Evolutionary conservation across 2,329 filamentous ascomycete species (phyloP).

Genomic region (Aspergillus tamarii): DNA sequence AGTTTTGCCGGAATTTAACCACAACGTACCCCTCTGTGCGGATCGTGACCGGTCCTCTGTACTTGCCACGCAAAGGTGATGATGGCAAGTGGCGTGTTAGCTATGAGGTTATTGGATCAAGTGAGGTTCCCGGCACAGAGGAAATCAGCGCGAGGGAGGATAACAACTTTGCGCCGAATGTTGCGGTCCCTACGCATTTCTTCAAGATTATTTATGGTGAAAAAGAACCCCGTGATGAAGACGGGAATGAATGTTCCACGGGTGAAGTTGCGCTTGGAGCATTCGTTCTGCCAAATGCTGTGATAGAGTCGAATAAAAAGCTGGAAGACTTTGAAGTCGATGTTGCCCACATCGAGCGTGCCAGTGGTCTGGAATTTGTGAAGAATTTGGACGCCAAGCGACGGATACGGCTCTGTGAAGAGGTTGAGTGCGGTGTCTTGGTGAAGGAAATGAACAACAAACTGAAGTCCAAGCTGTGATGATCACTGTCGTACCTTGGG

Average conservation of each 20-base stretch:
- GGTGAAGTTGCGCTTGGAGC: conserved; percentile 83
- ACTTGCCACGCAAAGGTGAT: conserved; percentile 81
- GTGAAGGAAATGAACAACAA: conserved; percentile 75
- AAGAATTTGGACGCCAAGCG: conserved; percentile 73
- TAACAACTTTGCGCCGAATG: conserved; percentile 69
- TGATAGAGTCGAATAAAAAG: conserved; percentile 83
- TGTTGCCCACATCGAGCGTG: conserved; percentile 86
- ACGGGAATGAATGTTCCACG: conserved; percentile 48
- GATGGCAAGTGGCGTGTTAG: conserved; percentile 95
- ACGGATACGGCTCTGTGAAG: conserved; percentile 78
- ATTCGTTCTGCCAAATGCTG: conserved; percentile 91
- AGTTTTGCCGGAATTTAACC: conserved; percentile 88
- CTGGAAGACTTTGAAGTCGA: conserved; percentile 93
- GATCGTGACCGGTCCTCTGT: conserved; percentile 90
- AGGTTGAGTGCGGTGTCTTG: conserved; percentile 80
- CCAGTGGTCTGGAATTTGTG: conserved; percentile 89
- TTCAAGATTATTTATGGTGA: conserved; percentile 99
- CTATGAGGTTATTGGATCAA: conserved; percentile 86
- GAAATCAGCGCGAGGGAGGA: conserved; percentile 37
- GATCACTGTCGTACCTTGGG: background rate
- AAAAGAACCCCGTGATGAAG: conserved; percentile 61
- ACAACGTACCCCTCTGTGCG: conserved; percentile 80
- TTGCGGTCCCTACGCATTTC: conserved; percentile 97
- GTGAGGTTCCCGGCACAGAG: background rate
- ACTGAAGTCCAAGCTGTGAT: background rate